These are phyloP conservation scores for Parsonsia alboflavescens DNA, from an alignment of 257 asterid genomes.

Conservation along the genomic window DNA sequence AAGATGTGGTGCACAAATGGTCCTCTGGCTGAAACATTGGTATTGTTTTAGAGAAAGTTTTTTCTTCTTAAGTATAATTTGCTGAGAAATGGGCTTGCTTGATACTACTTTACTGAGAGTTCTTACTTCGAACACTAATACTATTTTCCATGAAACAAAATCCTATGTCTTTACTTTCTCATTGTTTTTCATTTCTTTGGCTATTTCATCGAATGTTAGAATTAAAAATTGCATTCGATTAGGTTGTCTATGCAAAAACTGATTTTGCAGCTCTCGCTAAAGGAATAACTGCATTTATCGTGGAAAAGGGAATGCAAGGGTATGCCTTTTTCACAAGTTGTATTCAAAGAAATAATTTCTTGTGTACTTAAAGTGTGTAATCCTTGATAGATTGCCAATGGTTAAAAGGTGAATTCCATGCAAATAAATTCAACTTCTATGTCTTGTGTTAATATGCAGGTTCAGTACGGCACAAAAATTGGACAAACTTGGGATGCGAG, in stretches of 20 bases:
- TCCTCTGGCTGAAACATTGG: conserved; percentile 86
- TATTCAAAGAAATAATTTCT: not conserved
- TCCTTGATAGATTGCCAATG: no score
- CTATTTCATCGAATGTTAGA: not conserved
- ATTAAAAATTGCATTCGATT: conserved; percentile 27
- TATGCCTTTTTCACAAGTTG: conserved; percentile 36
- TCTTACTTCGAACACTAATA: not conserved
- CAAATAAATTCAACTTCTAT: not conserved
- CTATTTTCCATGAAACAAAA: not conserved
- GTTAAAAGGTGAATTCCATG: not conserved
- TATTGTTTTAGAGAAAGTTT: conserved; percentile 20
- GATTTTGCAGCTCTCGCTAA: conserved; percentile 69
- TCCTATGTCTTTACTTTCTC: not conserved
- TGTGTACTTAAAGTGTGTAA: not conserved
- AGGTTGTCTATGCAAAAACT: conserved; percentile 97
- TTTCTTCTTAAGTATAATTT: not conserved
- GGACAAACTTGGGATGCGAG: conserved; percentile 99
- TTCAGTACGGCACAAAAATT: conserved; percentile 96
- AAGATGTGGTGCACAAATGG: conserved; percentile 99
- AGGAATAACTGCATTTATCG: conserved; percentile 96
- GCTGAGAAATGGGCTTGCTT: not conserved
- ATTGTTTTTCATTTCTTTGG: not conserved
- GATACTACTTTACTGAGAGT: not conserved
- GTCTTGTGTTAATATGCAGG: conserved; percentile 53
- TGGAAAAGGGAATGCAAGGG: conserved; percentile 97